A percentile compares a stretch with the other conserved stretches of the same genome.
phyloP scores from a whole-genome alignment of 2,329 filamentous ascomycete genomes.

The Aspergillus fijiensis region DNA sequence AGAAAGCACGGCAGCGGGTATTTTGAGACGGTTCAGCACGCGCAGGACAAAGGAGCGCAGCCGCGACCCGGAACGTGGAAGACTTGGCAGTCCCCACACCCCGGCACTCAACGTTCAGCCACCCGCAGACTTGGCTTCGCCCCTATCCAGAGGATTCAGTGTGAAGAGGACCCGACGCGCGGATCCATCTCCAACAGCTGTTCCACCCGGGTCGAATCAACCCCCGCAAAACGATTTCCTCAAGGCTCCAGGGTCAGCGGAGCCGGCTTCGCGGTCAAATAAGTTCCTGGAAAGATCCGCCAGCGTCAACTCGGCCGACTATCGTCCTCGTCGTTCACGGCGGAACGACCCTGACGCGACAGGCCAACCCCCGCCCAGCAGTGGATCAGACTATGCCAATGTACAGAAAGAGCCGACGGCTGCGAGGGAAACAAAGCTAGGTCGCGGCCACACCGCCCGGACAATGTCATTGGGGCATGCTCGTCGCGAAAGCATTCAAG shows the following conservation, averaged over 20 bases:
- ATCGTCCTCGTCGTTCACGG: conserved; percentile 62
- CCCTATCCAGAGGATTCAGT: conserved; percentile 84
- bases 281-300: conserved; percentile 80
- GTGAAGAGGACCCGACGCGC: conserved; percentile 64
- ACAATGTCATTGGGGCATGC: conserved; percentile 88
- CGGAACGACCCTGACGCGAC: conserved; percentile 55
- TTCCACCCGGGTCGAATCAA: conserved; percentile 60
- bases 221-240: conserved; percentile 76
- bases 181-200: conserved; percentile 53
- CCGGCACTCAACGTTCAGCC: conserved; percentile 80
- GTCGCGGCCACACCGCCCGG: conserved; percentile 65
- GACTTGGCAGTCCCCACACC: conserved; percentile 64
- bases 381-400: conserved; percentile 69
- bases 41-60: conserved; percentile 65
- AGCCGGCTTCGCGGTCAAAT: conserved; percentile 58
- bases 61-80: conserved; percentile 43
- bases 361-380: conserved; percentile 70
- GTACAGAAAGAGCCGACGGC: conserved; percentile 47
- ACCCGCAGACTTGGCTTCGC: conserved; percentile 63
- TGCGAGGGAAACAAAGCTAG: conserved; percentile 53
- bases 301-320: conserved; percentile 86
- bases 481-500: conserved; percentile 87
- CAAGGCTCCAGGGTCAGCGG: conserved; percentile 67
- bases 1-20: conserved; percentile 79
- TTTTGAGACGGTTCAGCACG: conserved; percentile 88